Percentiles rank a stretch among this genome's conserved stretches.
phyloP scores from a whole-genome alignment of 331 rosid genomes.

The Rhamnella rubrinervis region DNA sequence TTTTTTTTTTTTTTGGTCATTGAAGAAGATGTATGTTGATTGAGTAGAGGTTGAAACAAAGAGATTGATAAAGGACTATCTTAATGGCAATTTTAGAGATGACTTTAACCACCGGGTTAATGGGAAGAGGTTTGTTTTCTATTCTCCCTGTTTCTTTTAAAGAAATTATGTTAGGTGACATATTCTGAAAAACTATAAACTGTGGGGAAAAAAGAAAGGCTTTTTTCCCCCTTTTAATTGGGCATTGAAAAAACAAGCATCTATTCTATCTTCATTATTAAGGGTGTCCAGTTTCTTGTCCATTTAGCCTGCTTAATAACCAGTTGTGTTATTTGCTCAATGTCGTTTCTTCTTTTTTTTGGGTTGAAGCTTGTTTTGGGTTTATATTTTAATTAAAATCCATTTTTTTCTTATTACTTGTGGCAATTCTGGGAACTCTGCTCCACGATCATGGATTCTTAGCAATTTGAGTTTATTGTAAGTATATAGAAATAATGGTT shows the following conservation, averaged over 20 bases:
- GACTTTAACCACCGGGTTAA: slow-evolving; percentile 49
- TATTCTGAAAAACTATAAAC: too few species aligned
- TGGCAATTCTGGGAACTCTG: background rate
- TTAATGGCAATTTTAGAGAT: slow-evolving; percentile 51
- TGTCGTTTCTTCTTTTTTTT: too few species aligned
- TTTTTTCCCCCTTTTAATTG: too few species aligned
- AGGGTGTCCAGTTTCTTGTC: too few species aligned
- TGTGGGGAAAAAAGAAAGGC: too few species aligned
- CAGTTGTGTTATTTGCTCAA: too few species aligned
- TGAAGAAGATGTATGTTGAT: slow-evolving; percentile 82
- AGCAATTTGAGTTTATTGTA: too few species aligned
- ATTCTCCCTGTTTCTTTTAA: background rate
- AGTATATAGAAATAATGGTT: too few species aligned
- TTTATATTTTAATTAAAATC: background rate
- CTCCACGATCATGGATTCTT: too few species aligned
- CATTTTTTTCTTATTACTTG: background rate
- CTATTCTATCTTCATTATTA: too few species aligned
- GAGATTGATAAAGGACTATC: slow-evolving; percentile 88
- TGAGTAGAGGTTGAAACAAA: slow-evolving; percentile 65
- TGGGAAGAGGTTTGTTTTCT: slow-evolving; percentile 71
- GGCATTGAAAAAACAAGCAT: too few species aligned
- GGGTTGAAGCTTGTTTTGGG: background rate
- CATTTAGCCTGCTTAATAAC: too few species aligned
- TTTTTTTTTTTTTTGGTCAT: background rate
- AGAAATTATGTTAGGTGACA: background rate